These are phyloP conservation scores for Metschnikowia baotianmanensis DNA, from an alignment of 805 yeast genomes.

Conservation along the genomic window DNA sequence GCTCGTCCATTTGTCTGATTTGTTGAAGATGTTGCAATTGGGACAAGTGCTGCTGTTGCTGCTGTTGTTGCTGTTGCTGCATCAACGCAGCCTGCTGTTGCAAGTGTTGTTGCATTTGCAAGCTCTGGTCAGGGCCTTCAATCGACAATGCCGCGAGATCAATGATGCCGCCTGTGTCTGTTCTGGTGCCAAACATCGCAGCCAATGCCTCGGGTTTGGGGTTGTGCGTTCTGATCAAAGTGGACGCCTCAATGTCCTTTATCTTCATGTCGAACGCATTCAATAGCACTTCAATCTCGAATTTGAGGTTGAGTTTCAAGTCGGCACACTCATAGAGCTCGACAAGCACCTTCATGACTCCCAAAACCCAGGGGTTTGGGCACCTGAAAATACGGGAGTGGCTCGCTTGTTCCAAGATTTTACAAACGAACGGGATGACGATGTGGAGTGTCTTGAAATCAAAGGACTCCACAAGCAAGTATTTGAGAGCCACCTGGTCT, in stretches of 20 bases:
- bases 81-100: constrained; percentile 18
- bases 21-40: constrained; percentile 23
- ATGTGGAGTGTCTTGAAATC: constrained; percentile 62
- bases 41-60: constrained; percentile 21
- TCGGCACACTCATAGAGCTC: constrained; percentile 81
- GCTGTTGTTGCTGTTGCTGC: constrained; percentile 26
- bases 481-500: constrained; percentile 72
- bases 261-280: constrained; percentile 64
- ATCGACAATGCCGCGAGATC: constrained; percentile 34
- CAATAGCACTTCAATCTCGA: constrained; percentile 90
- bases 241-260: constrained; percentile 60
- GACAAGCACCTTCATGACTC: constrained; percentile 67
- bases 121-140: constrained; percentile 26
- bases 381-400: constrained; percentile 70
- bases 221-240: constrained; percentile 49
- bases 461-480: constrained; percentile 74
- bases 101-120: constrained; percentile 14
- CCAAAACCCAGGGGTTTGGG: constrained; percentile 92
- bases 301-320: constrained; percentile 80
- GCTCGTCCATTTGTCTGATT: constrained; percentile 14
- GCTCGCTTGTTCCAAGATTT: constrained; percentile 69
- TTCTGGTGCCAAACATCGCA: constrained; percentile 41
- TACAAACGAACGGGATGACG: constrained; percentile 89
- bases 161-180: constrained; percentile 27
- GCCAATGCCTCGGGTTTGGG: constrained; percentile 43